Evolutionary conservation across 2,329 filamentous ascomycete genomes (phyloP).

Genomic region (Talaromyces marneffei): DNA sequence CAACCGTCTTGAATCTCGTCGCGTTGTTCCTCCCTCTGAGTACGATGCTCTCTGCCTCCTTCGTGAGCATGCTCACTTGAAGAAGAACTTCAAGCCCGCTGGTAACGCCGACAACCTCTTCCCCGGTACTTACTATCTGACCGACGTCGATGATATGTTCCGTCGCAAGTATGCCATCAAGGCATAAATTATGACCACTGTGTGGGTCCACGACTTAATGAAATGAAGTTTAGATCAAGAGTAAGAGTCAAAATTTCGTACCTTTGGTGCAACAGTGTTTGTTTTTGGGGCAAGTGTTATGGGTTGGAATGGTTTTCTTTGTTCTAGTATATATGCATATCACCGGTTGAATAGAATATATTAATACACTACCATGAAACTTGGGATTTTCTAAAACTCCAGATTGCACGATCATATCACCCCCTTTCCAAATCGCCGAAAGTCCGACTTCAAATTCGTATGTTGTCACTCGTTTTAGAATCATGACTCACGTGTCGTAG

Average conservation of each 20-base stretch:
- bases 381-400: background rate
- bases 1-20: slow-evolving; percentile 60
- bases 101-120: slow-evolving; percentile 62
- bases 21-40: slow-evolving; percentile 61
- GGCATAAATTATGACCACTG: slow-evolving; percentile 46
- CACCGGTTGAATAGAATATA: slow-evolving; percentile 1
- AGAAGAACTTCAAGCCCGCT: slow-evolving; percentile 69
- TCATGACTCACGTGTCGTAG: slow-evolving; percentile 3
- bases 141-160: slow-evolving; percentile 80
- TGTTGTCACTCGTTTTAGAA: slow-evolving; percentile 1
- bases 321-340: slow-evolving; percentile 4
- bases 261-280: background rate
- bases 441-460: background rate
- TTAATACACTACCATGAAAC: background rate
- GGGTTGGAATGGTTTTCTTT: background rate
- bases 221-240: slow-evolving; percentile 4
- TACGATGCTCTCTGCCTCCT: slow-evolving; percentile 76
- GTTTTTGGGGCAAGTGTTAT: background rate
- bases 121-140: slow-evolving; percentile 70
- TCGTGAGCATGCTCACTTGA: slow-evolving; percentile 74
- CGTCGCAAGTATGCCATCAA: slow-evolving; percentile 71
- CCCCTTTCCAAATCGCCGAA: background rate
- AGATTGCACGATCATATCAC: background rate
- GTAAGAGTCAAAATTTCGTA: background rate
- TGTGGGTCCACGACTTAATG: slow-evolving; percentile 8